Evolutionary conservation across 768 basidiomycete genomes (phyloP).

Genomic region (Russula griseocarnosa): DNA sequence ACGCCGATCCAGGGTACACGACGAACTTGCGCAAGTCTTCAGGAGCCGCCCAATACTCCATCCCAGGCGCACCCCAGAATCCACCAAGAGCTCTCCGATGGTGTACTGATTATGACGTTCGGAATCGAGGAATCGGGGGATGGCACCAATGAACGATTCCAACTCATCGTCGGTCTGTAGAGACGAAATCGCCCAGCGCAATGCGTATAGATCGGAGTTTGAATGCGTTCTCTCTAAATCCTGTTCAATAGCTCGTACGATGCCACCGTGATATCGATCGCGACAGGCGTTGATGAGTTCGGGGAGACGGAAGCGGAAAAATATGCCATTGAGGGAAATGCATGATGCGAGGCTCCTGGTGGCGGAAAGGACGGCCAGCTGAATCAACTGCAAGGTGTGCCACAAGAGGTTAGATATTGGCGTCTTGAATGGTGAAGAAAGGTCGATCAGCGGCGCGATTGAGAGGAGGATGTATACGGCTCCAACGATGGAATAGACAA

Average conservation of each 20-base stretch:
- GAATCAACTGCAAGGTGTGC: constrained; percentile 1
- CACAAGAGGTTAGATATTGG: constrained; percentile 21
- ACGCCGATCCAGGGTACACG: not conserved
- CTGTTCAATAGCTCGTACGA: constrained; percentile 12
- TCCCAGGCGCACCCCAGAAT: constrained; percentile 21
- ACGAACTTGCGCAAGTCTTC: constrained; percentile 11
- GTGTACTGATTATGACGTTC: constrained; percentile 8
- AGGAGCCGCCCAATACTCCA: constrained; percentile 23
- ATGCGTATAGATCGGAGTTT: constrained; percentile 10
- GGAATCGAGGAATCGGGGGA: too few relatives aligned
- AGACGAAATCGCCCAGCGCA: constrained; percentile 15
- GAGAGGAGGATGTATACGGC: constrained; percentile 13
- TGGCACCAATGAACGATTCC: too few relatives aligned
- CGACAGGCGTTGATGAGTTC: constrained; percentile 3
- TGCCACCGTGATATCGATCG: constrained; percentile 17
- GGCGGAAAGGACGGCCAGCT: too few relatives aligned
- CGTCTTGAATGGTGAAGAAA: constrained; percentile 25
- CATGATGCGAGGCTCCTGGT: not conserved
- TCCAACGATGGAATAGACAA: constrained; percentile 1
- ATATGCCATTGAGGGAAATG: not conserved
- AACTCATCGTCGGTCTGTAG: not conserved
- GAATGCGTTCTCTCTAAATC: not conserved
- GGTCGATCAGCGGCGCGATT: constrained; percentile 17
- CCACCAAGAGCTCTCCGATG: constrained; percentile 19
- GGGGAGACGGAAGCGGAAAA: not conserved